phyloP scores from a whole-genome alignment of 225 moss, liverwort and hornwort species.

The Straminergon stramineum region DNA sequence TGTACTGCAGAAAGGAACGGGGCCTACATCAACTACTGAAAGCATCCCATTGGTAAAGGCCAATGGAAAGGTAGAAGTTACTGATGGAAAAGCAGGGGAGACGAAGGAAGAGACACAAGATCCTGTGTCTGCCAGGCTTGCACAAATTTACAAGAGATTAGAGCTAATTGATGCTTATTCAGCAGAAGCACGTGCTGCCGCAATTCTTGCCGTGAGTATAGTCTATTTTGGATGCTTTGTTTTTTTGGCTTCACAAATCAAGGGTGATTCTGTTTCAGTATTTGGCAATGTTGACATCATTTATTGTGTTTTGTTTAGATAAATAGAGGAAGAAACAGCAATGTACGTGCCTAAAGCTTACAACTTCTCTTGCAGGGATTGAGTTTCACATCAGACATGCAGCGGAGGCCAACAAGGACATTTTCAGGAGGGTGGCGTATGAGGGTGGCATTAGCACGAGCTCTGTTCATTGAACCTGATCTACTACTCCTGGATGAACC shows the following conservation, averaged over 20 bases:
- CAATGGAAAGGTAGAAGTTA: slow-evolving; percentile 29
- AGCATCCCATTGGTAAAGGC: slow-evolving; percentile 29
- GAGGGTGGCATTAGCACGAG: slow-evolving; percentile 97
- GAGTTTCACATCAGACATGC: slow-evolving; percentile 97
- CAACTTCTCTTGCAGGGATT: slow-evolving; percentile 54
- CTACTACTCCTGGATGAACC: slow-evolving; percentile 96
- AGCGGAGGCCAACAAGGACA: slow-evolving; percentile 69
- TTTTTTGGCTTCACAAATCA: neutral
- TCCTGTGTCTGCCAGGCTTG: slow-evolving; percentile 68
- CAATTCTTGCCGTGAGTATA: slow-evolving; percentile 80
- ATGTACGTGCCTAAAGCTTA: neutral
- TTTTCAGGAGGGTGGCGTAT: slow-evolving; percentile 99
- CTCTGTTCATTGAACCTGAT: slow-evolving; percentile 96
- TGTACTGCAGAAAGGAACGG: slow-evolving; percentile 40
- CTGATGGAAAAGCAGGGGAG: slow-evolving; percentile 6
- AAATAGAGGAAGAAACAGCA: neutral
- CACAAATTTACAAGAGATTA: slow-evolving; percentile 94
- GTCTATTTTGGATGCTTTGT: neutral
- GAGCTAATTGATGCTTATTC: slow-evolving; percentile 98
- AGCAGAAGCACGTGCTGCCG: slow-evolving; percentile 90
- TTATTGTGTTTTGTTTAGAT: neutral
- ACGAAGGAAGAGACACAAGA: slow-evolving; percentile 51
- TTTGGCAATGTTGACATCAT: neutral
- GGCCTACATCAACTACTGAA: slow-evolving; percentile 16
- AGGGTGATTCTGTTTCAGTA: neutral